phyloP scores from a whole-genome alignment of 305 asterid genomes.

The Striga hermonthica region DNA sequence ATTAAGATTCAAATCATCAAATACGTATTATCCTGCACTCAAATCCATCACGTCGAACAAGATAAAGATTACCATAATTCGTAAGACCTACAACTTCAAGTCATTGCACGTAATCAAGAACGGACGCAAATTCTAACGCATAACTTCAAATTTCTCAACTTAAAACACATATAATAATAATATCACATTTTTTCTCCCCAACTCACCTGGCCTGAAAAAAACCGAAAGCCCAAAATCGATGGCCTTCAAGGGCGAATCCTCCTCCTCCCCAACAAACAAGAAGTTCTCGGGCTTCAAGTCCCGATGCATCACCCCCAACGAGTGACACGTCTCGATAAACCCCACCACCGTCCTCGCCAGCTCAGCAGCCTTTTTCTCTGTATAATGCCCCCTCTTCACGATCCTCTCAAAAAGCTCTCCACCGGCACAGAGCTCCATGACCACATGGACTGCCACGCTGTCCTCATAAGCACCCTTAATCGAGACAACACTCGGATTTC shows the following conservation, averaged over 20 bases:
- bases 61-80: neutral
- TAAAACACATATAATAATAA: neutral
- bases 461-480: constrained; percentile 87
- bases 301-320: constrained; percentile 84
- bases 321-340: constrained; percentile 70
- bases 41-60: neutral
- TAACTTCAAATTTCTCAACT: neutral
- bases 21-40: too few species aligned
- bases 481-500: constrained; percentile 51
- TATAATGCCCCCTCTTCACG: constrained; percentile 64
- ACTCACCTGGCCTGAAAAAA: constrained; percentile 80
- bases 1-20: too few species aligned
- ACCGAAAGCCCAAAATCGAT: constrained; percentile 79
- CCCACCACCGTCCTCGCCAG: constrained; percentile 70
- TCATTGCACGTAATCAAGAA: neutral
- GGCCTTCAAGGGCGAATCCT: constrained; percentile 65
- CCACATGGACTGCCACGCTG: constrained; percentile 73
- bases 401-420: constrained; percentile 92
- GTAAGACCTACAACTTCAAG: neutral
- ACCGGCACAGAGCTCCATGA: constrained; percentile 82
- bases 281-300: constrained; percentile 90
- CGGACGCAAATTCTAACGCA: neutral
- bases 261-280: constrained; percentile 54
- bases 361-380: constrained; percentile 76
- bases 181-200: neutral